phyloP scores from a whole-genome alignment of 257 asterid species.

The Fraxinus quadrangulata region DNA sequence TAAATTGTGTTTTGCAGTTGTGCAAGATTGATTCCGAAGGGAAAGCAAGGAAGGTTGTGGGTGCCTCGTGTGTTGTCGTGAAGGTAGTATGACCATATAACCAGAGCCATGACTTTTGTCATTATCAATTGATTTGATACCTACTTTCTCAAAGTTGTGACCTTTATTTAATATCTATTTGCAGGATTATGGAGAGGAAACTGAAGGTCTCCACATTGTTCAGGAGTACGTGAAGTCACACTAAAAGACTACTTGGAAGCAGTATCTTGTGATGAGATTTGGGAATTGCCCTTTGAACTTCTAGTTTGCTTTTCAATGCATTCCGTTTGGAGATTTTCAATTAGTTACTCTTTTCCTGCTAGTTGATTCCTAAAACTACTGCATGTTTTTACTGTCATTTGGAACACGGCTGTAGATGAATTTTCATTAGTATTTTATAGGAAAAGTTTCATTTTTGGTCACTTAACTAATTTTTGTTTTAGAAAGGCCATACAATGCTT shows the following conservation, averaged over 20 bases:
- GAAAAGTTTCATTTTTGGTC: neutral
- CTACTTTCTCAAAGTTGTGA: neutral
- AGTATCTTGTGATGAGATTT: neutral
- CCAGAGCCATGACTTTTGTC: neutral
- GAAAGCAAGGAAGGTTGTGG: constrained; percentile 88
- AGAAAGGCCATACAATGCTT: too few relatives aligned
- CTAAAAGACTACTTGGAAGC: constrained; percentile 2
- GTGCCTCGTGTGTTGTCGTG: constrained; percentile 81
- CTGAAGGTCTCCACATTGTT: constrained; percentile 58
- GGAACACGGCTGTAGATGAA: neutral
- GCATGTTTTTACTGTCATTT: neutral
- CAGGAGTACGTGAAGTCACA: constrained; percentile 59
- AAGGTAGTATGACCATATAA: constrained; percentile 44
- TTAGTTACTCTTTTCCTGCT: neutral
- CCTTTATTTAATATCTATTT: neutral
- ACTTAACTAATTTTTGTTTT: too few relatives aligned
- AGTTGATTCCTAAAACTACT: neutral
- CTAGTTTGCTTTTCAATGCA: neutral
- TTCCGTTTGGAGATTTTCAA: neutral
- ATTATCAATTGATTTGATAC: neutral
- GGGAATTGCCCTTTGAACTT: neutral
- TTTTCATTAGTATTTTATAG: neutral
- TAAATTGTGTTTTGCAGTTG: constrained; percentile 54
- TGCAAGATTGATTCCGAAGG: constrained; percentile 94
- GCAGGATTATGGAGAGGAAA: constrained; percentile 59